Evolutionary conservation across 169 alveolate genomes (phyloP).

Genomic region (Plasmodium reichenowi): DNA sequence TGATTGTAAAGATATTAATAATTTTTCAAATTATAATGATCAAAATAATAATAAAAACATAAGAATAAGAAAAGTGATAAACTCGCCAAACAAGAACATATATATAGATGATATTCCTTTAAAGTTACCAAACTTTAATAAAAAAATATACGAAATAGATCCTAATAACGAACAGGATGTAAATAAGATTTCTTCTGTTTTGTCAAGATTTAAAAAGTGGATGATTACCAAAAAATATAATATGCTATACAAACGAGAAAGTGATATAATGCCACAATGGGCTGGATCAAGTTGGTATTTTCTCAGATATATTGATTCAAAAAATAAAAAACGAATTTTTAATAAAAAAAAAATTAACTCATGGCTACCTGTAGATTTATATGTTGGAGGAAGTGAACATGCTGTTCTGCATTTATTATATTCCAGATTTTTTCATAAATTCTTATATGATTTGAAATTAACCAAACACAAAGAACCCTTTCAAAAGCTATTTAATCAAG

Average conservation of each 20-base stretch:
- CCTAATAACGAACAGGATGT: not conserved
- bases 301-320: slow-evolving; percentile 90
- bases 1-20: not conserved
- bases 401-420: slow-evolving; percentile 94
- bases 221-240: slow-evolving; percentile 76
- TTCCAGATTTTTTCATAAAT: slow-evolving; percentile 93
- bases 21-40: no score
- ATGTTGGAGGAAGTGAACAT: slow-evolving; percentile 95
- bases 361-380: slow-evolving; percentile 96
- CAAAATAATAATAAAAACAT: not conserved
- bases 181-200: slow-evolving; percentile 14
- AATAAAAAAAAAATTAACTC: slow-evolving; percentile 68
- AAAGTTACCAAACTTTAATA: slow-evolving; percentile 53
- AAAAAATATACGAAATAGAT: slow-evolving; percentile 31
- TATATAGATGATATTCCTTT: slow-evolving; percentile 73
- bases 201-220: slow-evolving; percentile 71
- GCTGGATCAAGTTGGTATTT: slow-evolving; percentile 95
- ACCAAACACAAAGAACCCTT: slow-evolving; percentile 91
- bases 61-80: slow-evolving; percentile 50
- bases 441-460: slow-evolving; percentile 86
- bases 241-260: slow-evolving; percentile 80
- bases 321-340: slow-evolving; percentile 78
- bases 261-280: slow-evolving; percentile 95
- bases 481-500: slow-evolving; percentile 89
- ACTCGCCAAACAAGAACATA: slow-evolving; percentile 40